phyloP scores from a whole-genome alignment of 2,329 filamentous ascomycete species.

The Diaporthe sp. region DNA sequence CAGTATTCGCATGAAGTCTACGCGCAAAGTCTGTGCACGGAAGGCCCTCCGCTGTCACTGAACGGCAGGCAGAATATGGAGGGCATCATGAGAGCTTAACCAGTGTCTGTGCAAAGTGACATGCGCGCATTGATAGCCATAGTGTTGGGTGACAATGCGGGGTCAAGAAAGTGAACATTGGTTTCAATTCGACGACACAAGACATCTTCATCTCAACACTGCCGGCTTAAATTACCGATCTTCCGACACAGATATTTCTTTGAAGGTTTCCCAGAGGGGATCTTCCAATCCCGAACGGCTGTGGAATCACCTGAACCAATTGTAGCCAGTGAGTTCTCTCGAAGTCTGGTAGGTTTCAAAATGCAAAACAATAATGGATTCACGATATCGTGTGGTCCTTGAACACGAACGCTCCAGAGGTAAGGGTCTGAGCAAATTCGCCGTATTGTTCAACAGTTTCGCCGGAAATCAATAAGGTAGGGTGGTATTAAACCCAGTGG shows the following conservation, averaged over 20 bases:
- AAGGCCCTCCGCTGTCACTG: background rate
- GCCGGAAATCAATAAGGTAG: background rate
- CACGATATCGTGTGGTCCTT: accelerated
- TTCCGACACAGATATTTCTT: background rate
- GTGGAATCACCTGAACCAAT: background rate
- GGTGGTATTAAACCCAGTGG: background rate
- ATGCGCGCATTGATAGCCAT: constrained; percentile 9
- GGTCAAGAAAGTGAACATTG: background rate
- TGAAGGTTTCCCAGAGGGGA: background rate
- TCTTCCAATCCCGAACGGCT: too few relatives aligned
- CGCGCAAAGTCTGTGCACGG: background rate
- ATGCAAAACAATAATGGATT: too few relatives aligned
- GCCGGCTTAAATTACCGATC: background rate
- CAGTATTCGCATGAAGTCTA: background rate
- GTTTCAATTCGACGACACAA: background rate
- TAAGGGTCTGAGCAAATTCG: background rate
- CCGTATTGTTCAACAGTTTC: background rate
- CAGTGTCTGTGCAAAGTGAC: constrained; percentile 17
- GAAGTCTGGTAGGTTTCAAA: too few relatives aligned
- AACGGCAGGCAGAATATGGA: background rate
- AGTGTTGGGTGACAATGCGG: constrained; percentile 15
- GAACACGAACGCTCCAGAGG: background rate
- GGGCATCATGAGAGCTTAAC: background rate
- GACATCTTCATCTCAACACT: background rate
- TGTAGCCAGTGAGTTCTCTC: background rate